These are phyloP conservation scores for Amanita phalloides DNA, from an alignment of 768 basidiomycete species.

Conservation along the genomic window DNA sequence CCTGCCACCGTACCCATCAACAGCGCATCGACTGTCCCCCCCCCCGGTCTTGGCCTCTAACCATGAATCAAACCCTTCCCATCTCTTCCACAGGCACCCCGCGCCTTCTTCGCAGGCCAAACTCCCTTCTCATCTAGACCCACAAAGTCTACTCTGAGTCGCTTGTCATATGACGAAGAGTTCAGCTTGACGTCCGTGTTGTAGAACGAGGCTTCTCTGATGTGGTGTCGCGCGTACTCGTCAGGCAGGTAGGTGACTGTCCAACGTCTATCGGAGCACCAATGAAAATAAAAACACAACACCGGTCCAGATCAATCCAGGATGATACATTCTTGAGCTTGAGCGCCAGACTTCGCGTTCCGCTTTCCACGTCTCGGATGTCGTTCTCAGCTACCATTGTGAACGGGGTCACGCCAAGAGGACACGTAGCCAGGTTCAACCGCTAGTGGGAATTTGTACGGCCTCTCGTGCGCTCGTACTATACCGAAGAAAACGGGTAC, in stretches of 20 bases:
- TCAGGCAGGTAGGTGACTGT: too few relatives aligned
- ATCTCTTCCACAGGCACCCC: too few relatives aligned
- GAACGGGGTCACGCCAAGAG: conserved; percentile 39
- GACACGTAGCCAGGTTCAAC: conserved; percentile 35
- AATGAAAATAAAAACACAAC: conserved; percentile 9
- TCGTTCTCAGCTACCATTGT: conserved; percentile 49
- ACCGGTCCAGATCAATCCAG: conserved; percentile 83
- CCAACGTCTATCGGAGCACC: too few relatives aligned
- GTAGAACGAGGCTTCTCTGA: conserved; percentile 88
- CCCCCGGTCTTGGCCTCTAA: conserved; percentile 43
- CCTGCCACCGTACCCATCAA: conserved; percentile 67
- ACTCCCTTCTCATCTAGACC: conserved; percentile 78
- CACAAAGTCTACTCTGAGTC: conserved; percentile 41
- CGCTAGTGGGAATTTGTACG: conserved; percentile 68
- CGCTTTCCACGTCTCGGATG: conserved; percentile 38
- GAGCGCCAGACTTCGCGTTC: conserved; percentile 62
- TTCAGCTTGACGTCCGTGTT: conserved; percentile 57
- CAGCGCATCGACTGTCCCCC: conserved; percentile 53
- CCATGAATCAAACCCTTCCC: not conserved
- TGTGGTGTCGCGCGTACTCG: conserved; percentile 34
- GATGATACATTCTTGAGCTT: conserved; percentile 57
- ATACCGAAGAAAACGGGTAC: conserved; percentile 59
- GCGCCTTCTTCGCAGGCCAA: conserved; percentile 58
- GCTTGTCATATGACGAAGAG: conserved; percentile 19
- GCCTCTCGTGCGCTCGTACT: conserved; percentile 32